Percentiles rank a stretch among this genome's conserved stretches.
phyloP scores from a whole-genome alignment of 257 asterid species.

The Leptodermis oblonga region DNA sequence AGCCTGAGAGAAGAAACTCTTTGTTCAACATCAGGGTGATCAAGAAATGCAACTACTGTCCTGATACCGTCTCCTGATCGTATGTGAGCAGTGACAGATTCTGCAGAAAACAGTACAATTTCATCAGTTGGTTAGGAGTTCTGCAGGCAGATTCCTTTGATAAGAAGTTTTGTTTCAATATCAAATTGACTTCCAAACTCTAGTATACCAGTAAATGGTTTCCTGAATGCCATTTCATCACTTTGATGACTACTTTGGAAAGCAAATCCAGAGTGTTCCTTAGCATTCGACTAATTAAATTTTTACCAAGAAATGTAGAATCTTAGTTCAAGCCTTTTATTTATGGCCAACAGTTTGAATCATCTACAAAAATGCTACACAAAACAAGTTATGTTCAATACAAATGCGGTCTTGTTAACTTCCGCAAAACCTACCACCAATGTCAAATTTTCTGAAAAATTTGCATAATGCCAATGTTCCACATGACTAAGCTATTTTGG shows the following conservation, averaged over 20 bases:
- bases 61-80: slow-evolving; percentile 25
- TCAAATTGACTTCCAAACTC: not conserved
- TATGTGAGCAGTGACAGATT: slow-evolving; percentile 20
- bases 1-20: slow-evolving; percentile 23
- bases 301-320: not conserved
- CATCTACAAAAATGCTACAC: not conserved
- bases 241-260: not conserved
- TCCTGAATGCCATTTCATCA: not conserved
- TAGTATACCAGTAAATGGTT: not conserved
- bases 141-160: not conserved
- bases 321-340: not conserved
- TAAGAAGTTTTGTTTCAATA: not conserved
- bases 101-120: slow-evolving; percentile 14
- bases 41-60: slow-evolving; percentile 18
- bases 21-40: slow-evolving; percentile 16
- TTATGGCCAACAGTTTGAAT: not conserved
- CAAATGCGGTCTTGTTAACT: not conserved
- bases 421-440: not conserved
- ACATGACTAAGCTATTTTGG: no score
- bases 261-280: not conserved
- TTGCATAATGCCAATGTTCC: not conserved
- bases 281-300: not conserved
- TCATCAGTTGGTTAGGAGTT: not conserved
- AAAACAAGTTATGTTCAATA: not conserved
- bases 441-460: not conserved